Evolutionary conservation across 768 basidiomycete genomes (phyloP).

Genomic region (Melanogaster broomeanus): DNA sequence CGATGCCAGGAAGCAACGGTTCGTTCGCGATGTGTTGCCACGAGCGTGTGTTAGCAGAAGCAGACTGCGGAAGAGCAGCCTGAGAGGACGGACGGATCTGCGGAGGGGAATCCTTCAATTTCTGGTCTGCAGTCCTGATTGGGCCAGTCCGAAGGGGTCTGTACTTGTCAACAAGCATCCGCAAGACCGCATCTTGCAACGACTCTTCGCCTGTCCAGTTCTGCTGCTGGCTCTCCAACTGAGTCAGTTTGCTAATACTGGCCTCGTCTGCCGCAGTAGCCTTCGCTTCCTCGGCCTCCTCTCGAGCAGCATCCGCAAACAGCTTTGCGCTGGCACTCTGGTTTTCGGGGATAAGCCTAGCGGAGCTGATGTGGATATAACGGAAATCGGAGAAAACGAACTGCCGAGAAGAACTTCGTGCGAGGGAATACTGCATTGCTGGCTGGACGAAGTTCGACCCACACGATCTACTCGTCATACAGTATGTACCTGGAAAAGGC

Average conservation of each 20-base stretch:
- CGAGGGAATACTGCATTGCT: neutral
- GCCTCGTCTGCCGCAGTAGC: slow-evolving; percentile 9
- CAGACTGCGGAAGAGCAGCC: neutral
- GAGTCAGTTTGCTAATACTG: slow-evolving; percentile 21
- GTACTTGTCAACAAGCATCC: slow-evolving; percentile 88
- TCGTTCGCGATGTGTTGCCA: slow-evolving; percentile 36
- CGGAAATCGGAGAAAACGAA: neutral
- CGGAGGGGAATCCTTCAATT: slow-evolving; percentile 53
- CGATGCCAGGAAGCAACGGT: slow-evolving; percentile 54
- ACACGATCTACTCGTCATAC: neutral
- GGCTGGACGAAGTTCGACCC: neutral
- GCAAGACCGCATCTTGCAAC: slow-evolving; percentile 65
- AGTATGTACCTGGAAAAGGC: neutral
- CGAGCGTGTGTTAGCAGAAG: slow-evolving; percentile 1
- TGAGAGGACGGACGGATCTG: slow-evolving; percentile 30
- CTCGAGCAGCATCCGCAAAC: slow-evolving; percentile 61
- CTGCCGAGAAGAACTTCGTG: neutral
- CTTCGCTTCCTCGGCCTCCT: slow-evolving; percentile 44
- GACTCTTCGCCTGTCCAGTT: slow-evolving; percentile 84
- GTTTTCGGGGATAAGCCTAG: slow-evolving; percentile 7
- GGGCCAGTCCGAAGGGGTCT: slow-evolving; percentile 71
- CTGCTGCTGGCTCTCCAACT: slow-evolving; percentile 47
- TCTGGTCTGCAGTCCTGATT: slow-evolving; percentile 65
- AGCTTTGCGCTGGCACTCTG: slow-evolving; percentile 57
- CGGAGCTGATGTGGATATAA: slow-evolving; percentile 4